These are phyloP conservation scores for Emmonsia crescens DNA, from an alignment of 2,329 filamentous ascomycete genomes.

Conservation along the genomic window DNA sequence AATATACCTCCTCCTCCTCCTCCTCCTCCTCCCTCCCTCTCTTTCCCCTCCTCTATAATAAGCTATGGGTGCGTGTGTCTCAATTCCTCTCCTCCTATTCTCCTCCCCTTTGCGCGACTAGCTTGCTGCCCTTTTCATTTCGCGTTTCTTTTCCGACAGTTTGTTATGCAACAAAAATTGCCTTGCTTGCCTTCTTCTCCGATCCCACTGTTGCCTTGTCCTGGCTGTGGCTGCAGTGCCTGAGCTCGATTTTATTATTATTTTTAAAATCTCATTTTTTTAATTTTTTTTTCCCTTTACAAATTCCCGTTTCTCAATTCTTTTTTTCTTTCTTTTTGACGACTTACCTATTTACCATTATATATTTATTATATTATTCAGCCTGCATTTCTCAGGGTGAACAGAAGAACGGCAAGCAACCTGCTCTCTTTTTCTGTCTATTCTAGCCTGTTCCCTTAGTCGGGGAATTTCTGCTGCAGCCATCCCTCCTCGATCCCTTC, in stretches of 20 bases:
- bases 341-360: neutral
- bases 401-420: slow-evolving; percentile 1
- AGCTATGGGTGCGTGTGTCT: slow-evolving; percentile 15
- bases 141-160: neutral
- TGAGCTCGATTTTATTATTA: neutral
- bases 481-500: neutral
- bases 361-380: neutral
- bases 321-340: neutral
- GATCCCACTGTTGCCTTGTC: slow-evolving; percentile 2
- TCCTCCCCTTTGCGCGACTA: neutral
- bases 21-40: slow-evolving; percentile 7
- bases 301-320: neutral
- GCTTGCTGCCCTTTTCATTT: slow-evolving; percentile 1
- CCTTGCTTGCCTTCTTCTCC: neutral
- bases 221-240: slow-evolving; percentile 1
- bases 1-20: neutral
- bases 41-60: slow-evolving; percentile 7
- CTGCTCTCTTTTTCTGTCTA: neutral
- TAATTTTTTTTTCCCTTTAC: neutral
- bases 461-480: slow-evolving; percentile 1
- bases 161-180: slow-evolving; percentile 1
- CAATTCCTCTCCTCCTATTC: neutral
- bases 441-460: neutral
- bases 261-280: too few relatives aligned
- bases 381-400: neutral